Conservation (phyloP, 805 yeast species). For the Geotrichum ghanense region DNA sequence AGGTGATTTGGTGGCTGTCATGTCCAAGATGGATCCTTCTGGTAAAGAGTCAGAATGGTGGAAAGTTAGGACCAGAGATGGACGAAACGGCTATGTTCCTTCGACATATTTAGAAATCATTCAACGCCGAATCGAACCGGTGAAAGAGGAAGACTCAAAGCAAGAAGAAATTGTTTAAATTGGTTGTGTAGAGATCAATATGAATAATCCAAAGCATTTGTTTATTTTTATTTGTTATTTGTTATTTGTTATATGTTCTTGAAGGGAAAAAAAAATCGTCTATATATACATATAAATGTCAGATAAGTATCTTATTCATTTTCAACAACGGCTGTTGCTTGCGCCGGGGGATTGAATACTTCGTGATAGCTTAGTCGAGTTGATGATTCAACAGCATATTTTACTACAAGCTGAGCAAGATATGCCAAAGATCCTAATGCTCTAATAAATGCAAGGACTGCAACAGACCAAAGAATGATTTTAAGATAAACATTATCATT, state of each 20-base stretch:
- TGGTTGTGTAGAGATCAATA: not conserved
- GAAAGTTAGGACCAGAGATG: constrained; percentile 85
- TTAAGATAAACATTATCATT: constrained; percentile 64
- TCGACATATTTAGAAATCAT: constrained; percentile 60
- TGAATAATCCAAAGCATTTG: not conserved
- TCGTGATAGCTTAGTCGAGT: constrained; percentile 14
- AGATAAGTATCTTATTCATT: not conserved
- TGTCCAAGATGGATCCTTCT: constrained; percentile 56
- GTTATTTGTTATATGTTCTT: not conserved
- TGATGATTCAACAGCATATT: constrained; percentile 9
- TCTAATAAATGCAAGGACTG: constrained; percentile 69
- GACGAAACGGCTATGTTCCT: constrained; percentile 88
- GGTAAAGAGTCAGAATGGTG: constrained; percentile 86
- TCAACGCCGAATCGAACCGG: constrained; percentile 13
- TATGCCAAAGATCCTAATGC: constrained; percentile 72
- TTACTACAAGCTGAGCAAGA: constrained; percentile 27
- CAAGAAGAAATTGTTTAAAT: not conserved
- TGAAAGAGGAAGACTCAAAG: constrained; percentile 3
- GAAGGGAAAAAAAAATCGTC: too few relatives aligned
- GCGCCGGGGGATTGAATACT: not conserved
- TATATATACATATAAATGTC: not conserved
- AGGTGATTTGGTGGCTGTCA: constrained; percentile 81
- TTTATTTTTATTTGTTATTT: not conserved
- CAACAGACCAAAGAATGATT: constrained; percentile 87
- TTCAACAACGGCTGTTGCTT: not conserved